These are phyloP conservation scores for Sergeia podlipaevii DNA, from an alignment of 208 protist genomes.

Conservation along the genomic window DNA sequence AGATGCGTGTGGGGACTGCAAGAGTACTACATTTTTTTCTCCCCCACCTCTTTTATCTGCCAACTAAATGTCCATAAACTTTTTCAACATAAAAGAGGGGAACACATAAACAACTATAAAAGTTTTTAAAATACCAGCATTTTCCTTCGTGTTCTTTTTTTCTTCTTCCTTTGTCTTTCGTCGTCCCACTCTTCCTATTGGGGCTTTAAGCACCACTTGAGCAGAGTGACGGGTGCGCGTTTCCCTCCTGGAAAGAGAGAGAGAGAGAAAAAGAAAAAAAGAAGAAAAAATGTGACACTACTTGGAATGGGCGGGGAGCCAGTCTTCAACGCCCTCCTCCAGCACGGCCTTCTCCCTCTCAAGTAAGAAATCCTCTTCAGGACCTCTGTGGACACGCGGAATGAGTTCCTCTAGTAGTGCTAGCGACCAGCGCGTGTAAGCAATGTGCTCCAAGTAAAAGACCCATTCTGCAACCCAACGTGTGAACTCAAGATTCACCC, in stretches of 20 bases:
- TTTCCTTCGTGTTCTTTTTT: too few relatives aligned
- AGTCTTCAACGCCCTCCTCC: slow-evolving; percentile 55
- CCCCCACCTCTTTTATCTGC: too few relatives aligned
- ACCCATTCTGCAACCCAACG: slow-evolving; percentile 76
- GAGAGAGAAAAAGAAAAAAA: slow-evolving; percentile 2
- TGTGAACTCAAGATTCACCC: slow-evolving; percentile 62
- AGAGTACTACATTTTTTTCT: too few relatives aligned
- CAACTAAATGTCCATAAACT: too few relatives aligned
- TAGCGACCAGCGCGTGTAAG: slow-evolving; percentile 56
- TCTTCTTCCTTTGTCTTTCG: too few relatives aligned
- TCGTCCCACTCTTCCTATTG: too few relatives aligned
- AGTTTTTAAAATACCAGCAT: too few relatives aligned
- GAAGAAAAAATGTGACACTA: slow-evolving; percentile 12
- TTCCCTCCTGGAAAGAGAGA: neutral
- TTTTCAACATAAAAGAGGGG: too few relatives aligned
- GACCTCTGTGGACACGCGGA: slow-evolving; percentile 31
- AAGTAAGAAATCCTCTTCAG: slow-evolving; percentile 69
- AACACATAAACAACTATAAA: too few relatives aligned
- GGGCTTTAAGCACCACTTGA: too few relatives aligned
- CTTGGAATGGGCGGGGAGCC: slow-evolving; percentile 29
- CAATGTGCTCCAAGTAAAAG: slow-evolving; percentile 70
- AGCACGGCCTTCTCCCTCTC: slow-evolving; percentile 38
- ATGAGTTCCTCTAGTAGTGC: slow-evolving; percentile 69
- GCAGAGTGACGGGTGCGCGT: too few relatives aligned
- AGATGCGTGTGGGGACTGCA: too few relatives aligned